phyloP scores from a whole-genome alignment of 2,329 filamentous ascomycete genomes.

The Paracamarosporium sp. region DNA sequence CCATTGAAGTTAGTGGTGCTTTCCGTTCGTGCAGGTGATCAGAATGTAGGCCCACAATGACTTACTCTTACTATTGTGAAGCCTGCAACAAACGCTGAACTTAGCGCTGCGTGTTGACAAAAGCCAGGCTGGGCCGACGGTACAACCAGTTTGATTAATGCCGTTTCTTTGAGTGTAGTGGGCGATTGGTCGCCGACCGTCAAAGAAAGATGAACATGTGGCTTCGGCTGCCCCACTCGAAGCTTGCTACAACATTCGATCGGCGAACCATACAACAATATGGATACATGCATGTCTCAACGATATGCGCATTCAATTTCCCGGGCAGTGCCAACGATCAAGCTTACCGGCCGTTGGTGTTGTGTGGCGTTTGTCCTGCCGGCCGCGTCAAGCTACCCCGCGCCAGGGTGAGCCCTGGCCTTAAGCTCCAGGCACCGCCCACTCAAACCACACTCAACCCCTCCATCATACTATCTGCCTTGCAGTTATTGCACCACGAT shows the following conservation, averaged over 20 bases:
- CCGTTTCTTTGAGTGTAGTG: neutral
- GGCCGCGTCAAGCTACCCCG: constrained; percentile 12
- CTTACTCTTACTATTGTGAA: too few relatives aligned
- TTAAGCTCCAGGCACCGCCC: constrained; percentile 11
- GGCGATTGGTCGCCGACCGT: neutral
- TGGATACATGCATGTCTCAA: neutral
- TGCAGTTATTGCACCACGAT: neutral
- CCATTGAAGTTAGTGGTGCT: too few relatives aligned
- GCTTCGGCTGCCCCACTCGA: neutral
- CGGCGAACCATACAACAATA: neutral
- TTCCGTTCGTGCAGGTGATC: too few relatives aligned
- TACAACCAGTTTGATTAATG: too few relatives aligned
- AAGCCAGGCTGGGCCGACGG: too few relatives aligned
- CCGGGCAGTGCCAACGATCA: neutral
- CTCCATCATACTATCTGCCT: neutral
- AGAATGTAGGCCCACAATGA: too few relatives aligned
- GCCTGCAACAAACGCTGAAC: too few relatives aligned
- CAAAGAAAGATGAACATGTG: neutral
- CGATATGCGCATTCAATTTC: neutral
- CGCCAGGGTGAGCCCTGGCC: constrained; percentile 1
- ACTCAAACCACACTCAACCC: neutral
- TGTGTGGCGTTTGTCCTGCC: neutral
- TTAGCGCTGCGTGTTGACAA: too few relatives aligned
- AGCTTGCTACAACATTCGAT: neutral
- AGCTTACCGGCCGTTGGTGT: neutral